Percentiles rank a stretch among this genome's conserved stretches.
Conservation (phyloP, 805 yeast species). For the Candida easanensis region DNA sequence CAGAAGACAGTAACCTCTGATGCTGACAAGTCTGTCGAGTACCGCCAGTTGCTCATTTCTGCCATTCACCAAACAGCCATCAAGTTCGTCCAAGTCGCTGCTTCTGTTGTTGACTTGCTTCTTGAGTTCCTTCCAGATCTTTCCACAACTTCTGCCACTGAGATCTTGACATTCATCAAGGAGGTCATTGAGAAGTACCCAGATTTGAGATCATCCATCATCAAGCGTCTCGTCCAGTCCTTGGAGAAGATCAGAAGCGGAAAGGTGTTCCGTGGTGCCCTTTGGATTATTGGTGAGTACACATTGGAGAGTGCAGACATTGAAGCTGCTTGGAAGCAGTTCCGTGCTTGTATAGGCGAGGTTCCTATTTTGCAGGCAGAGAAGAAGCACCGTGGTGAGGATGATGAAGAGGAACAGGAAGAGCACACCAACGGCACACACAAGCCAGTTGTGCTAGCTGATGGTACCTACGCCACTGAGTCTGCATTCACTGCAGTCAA, state of each 20-base stretch:
- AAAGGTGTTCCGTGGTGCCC: slow-evolving; percentile 86
- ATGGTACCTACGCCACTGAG: slow-evolving; percentile 98
- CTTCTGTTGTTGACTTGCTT: slow-evolving; percentile 82
- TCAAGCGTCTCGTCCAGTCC: slow-evolving; percentile 58
- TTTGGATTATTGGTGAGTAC: slow-evolving; percentile 97
- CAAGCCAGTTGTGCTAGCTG: slow-evolving; percentile 91
- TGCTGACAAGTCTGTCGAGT: slow-evolving; percentile 80
- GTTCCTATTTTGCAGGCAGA: slow-evolving; percentile 84
- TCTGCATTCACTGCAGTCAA: slow-evolving; percentile 62
- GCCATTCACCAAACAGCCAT: slow-evolving; percentile 89
- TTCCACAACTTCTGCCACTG: slow-evolving; percentile 81
- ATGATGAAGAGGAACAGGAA: slow-evolving; percentile 31
- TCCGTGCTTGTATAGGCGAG: slow-evolving; percentile 83
- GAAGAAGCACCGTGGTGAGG: slow-evolving; percentile 40
- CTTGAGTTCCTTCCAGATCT: slow-evolving; percentile 84
- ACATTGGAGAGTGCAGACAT: slow-evolving; percentile 67
- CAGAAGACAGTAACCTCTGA: slow-evolving; percentile 62
- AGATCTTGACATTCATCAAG: slow-evolving; percentile 86
- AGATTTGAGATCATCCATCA: slow-evolving; percentile 61
- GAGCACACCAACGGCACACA: slow-evolving; percentile 33
- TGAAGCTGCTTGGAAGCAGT: slow-evolving; percentile 81
- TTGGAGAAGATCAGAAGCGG: slow-evolving; percentile 76
- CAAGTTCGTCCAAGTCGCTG: slow-evolving; percentile 85
- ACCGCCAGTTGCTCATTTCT: slow-evolving; percentile 82
- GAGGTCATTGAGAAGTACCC: slow-evolving; percentile 94